Conservation (phyloP, 2,329 filamentous ascomycete species). For the Aspergillus sp. region DNA sequence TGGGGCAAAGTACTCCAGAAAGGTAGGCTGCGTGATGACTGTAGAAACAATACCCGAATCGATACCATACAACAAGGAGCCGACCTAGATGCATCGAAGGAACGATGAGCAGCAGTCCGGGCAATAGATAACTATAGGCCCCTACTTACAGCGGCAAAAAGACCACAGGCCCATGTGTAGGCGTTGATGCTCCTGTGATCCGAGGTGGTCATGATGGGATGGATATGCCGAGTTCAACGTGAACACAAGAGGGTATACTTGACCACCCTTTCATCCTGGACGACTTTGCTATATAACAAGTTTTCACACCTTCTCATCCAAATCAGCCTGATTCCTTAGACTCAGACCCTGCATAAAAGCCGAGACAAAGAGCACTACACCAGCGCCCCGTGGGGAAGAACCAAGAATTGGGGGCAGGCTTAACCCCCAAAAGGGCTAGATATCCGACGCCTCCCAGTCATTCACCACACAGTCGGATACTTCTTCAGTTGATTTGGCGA, state of each 20-base stretch:
- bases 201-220: neutral
- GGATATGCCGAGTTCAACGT: no score
- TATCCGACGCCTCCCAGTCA: neutral
- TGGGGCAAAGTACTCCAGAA: constrained; percentile 5
- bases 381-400: neutral
- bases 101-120: neutral
- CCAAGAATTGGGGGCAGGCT: neutral
- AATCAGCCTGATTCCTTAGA: no score
- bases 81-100: neutral
- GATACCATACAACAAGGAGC: constrained; percentile 7
- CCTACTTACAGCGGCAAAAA: constrained; percentile 5
- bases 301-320: no score
- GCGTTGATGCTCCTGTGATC: neutral
- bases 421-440: neutral
- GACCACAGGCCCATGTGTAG: constrained; percentile 8
- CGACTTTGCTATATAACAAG: no score
- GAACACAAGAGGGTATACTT: no score
- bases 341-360: no score
- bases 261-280: no score
- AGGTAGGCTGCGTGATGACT: constrained; percentile 4
- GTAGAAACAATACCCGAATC: constrained; percentile 9
- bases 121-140: neutral
- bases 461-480: no score
- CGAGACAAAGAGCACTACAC: neutral
- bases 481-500: no score